Evolutionary conservation across 306 rosid species (phyloP).

Genomic region (Argentina anserina): DNA sequence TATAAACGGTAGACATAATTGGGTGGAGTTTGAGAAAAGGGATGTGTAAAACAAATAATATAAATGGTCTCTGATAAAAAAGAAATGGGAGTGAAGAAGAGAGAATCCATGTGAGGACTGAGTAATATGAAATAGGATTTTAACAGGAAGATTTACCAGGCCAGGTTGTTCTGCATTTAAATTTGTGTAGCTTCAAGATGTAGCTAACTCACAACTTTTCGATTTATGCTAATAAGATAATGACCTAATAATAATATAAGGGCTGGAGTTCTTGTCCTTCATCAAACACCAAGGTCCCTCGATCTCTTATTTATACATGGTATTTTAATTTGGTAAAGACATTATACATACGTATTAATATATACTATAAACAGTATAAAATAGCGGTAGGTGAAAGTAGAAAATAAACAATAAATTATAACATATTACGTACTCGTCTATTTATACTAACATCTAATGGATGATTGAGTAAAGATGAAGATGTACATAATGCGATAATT

Average conservation of each 20-base stretch:
- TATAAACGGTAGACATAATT: background rate
- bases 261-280: conserved; percentile 5
- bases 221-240: conserved; percentile 29
- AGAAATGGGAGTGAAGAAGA: conserved; percentile 19
- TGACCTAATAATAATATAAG: background rate
- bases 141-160: conserved; percentile 34
- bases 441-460: too few relatives aligned
- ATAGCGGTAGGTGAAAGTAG: too few relatives aligned
- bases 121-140: conserved; percentile 31
- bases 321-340: too few relatives aligned
- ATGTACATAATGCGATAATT: too few relatives aligned
- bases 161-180: conserved; percentile 52
- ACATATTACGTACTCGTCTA: too few relatives aligned
- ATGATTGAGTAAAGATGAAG: too few relatives aligned
- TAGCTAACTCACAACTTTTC: conserved; percentile 37
- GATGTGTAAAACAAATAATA: conserved; percentile 19
- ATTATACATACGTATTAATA: too few relatives aligned
- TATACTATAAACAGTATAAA: too few relatives aligned
- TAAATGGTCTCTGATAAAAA: conserved; percentile 20
- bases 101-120: conserved; percentile 62
- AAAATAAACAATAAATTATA: too few relatives aligned
- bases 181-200: conserved; percentile 41
- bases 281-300: conserved; percentile 15
- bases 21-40: conserved; percentile 42
- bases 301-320: background rate